Evolutionary conservation across 192 early-diverging fungal genomes (phyloP).

Genomic region (Umbelopsis sp.): DNA sequence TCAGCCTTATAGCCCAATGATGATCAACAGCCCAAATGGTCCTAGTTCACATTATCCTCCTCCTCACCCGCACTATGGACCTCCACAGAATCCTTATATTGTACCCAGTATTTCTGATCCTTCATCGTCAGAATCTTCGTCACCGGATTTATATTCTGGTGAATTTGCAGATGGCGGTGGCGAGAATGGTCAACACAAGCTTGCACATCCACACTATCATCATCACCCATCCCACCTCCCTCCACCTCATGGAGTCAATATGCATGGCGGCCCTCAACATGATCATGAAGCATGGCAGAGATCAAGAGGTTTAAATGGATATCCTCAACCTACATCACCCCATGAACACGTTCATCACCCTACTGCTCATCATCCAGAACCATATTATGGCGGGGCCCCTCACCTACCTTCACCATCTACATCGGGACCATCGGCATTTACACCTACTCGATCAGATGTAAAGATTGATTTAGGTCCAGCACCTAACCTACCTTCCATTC

Average conservation of each 20-base stretch:
- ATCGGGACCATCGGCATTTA: constrained; percentile 1
- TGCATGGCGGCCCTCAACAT: background rate
- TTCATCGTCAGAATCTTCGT: constrained; percentile 32
- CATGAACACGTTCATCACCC: constrained; percentile 15
- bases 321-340: background rate
- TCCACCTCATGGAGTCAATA: constrained; percentile 1
- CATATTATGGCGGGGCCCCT: constrained; percentile 3
- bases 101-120: constrained; percentile 34
- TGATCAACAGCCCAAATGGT: constrained; percentile 21
- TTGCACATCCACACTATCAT: constrained; percentile 3
- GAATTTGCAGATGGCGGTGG: constrained; percentile 7
- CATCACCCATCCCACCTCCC: background rate
- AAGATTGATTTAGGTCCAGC: constrained; percentile 15
- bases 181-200: constrained; percentile 11
- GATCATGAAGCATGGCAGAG: constrained; percentile 11
- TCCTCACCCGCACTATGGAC: constrained; percentile 27
- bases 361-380: constrained; percentile 13
- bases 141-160: constrained; percentile 34
- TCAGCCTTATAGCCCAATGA: constrained; percentile 21
- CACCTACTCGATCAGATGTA: constrained; percentile 2
- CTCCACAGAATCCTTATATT: constrained; percentile 38
- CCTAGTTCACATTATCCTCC: constrained; percentile 22
- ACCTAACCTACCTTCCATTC: constrained; percentile 16
- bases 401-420: constrained; percentile 11
- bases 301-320: constrained; percentile 9